These are phyloP conservation scores for Amauroascus verrucosus DNA, from an alignment of 2,329 filamentous ascomycete genomes.

Conservation along the genomic window DNA sequence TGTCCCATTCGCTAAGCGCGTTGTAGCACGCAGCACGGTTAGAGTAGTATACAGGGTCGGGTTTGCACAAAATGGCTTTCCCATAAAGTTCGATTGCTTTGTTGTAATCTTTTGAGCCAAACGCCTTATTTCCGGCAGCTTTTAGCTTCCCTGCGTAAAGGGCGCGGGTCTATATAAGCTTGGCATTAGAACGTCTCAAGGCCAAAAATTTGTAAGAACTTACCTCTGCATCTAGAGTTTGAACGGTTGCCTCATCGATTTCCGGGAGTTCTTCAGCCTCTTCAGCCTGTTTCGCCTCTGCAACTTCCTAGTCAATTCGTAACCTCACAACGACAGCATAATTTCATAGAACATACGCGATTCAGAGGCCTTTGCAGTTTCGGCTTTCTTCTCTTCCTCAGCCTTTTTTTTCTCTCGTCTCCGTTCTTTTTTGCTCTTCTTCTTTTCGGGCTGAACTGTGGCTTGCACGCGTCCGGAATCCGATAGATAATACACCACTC, in stretches of 20 bases:
- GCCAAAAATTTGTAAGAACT: slow-evolving; percentile 10
- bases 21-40: slow-evolving; percentile 98
- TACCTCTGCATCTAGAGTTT: slow-evolving; percentile 40
- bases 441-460: slow-evolving; percentile 40
- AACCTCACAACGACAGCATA: not conserved
- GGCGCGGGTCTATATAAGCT: slow-evolving; percentile 56
- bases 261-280: slow-evolving; percentile 60
- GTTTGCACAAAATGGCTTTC: slow-evolving; percentile 92
- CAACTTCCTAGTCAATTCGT: slow-evolving; percentile 14
- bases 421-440: slow-evolving; percentile 83
- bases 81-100: slow-evolving; percentile 90
- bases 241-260: slow-evolving; percentile 42
- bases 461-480: slow-evolving; percentile 39
- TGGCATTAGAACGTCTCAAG: not conserved
- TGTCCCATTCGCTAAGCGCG: slow-evolving; percentile 82
- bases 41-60: slow-evolving; percentile 96
- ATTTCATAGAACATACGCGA: slow-evolving; percentile 25
- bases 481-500: slow-evolving; percentile 78
- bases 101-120: slow-evolving; percentile 87
- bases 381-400: slow-evolving; percentile 40
- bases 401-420: slow-evolving; percentile 71
- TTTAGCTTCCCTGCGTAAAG: slow-evolving; percentile 86
- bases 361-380: slow-evolving; percentile 35
- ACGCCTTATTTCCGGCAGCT: slow-evolving; percentile 91
- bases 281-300: slow-evolving; percentile 45